Conservation (phyloP, 2,329 filamentous ascomycete genomes). For the Pleurostoma richardsiae region DNA sequence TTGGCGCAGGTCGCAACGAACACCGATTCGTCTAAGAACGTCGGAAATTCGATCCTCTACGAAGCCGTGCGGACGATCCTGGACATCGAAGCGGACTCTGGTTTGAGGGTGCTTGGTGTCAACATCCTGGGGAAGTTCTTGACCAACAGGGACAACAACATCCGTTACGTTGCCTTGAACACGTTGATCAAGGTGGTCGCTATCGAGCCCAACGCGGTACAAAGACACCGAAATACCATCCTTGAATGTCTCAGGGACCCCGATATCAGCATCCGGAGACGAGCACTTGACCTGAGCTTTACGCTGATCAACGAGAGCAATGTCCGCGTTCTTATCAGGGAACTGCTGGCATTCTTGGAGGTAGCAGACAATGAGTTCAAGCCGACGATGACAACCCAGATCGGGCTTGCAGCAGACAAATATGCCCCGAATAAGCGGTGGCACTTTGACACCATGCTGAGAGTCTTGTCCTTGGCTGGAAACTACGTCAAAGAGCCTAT, state of each 20-base stretch:
- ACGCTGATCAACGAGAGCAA: slow-evolving; percentile 97
- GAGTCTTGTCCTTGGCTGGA: slow-evolving; percentile 87
- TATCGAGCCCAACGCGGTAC: slow-evolving; percentile 95
- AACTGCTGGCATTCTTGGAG: slow-evolving; percentile 90
- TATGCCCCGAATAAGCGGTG: slow-evolving; percentile 96
- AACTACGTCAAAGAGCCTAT: slow-evolving; percentile 99
- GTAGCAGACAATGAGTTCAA: slow-evolving; percentile 99
- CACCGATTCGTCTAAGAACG: slow-evolving; percentile 96
- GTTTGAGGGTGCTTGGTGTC: slow-evolving; percentile 87
- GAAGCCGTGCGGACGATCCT: slow-evolving; percentile 95
- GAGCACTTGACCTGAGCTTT: slow-evolving; percentile 96
- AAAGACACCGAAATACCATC: slow-evolving; percentile 95
- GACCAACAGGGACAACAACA: slow-evolving; percentile 98
- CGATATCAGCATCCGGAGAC: slow-evolving; percentile 93
- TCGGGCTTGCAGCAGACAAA: slow-evolving; percentile 92
- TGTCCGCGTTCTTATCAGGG: slow-evolving; percentile 86
- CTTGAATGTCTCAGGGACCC: slow-evolving; percentile 93
- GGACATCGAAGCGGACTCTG: slow-evolving; percentile 96
- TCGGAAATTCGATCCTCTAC: slow-evolving; percentile 96
- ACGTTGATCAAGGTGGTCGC: slow-evolving; percentile 97
- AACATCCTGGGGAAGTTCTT: slow-evolving; percentile 98
- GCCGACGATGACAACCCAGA: slow-evolving; percentile 95
- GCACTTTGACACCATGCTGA: slow-evolving; percentile 97
- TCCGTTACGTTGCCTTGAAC: slow-evolving; percentile 95
- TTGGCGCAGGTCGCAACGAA: slow-evolving; percentile 96